Base-by-base conservation (phyloP, 345 rosid species). In the Salix arbutifolia region DNA sequence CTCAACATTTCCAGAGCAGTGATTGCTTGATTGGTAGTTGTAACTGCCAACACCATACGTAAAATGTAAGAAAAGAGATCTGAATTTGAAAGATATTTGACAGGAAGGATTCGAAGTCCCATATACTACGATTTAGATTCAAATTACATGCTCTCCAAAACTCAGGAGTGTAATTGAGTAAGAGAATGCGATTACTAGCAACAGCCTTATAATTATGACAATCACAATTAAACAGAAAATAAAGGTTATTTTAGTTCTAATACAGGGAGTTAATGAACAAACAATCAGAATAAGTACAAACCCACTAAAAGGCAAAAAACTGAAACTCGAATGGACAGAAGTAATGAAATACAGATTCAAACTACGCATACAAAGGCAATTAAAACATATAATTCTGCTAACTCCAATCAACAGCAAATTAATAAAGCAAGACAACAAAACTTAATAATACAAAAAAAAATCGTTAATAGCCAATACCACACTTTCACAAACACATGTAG, bases 1-100 rank as follows among this genome's bases (percentile, higher is more conserved):
- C 96, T 85, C 74, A 90, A 79, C 85, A 88, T 83, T 30, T 82
- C 81, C 77, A 90, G 83, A 50, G 93, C 96, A 50, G 21, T 76
- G 16, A 84, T 74, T 38, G 96, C 89, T 78, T 87, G 90, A 82
- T 81, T 87, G 66, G 92, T 79, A 18, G 83, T 83, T 40, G 96
- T 88, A 58, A 91, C 96, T 91, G 90, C 78, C 75, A 62, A 75
- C 78, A 17, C 37, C 69, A 67, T 75, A 33, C 48, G 76, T 56
- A 40, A 60, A 56, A 62, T 46, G 52, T 62, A 65, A 76, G 37
- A 44, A 76, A 67, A 30, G 50, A 61, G 12, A 60, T 16, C n/a
- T 48, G 68, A 71, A 26, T 72, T 35, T 38, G 16, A 73, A 75
- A 14, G 28, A 35, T 17, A 33, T 26, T 68, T 37, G 7, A 30